phyloP scores from a whole-genome alignment of 768 basidiomycete genomes.

The Pulveroboletus sp. region DNA sequence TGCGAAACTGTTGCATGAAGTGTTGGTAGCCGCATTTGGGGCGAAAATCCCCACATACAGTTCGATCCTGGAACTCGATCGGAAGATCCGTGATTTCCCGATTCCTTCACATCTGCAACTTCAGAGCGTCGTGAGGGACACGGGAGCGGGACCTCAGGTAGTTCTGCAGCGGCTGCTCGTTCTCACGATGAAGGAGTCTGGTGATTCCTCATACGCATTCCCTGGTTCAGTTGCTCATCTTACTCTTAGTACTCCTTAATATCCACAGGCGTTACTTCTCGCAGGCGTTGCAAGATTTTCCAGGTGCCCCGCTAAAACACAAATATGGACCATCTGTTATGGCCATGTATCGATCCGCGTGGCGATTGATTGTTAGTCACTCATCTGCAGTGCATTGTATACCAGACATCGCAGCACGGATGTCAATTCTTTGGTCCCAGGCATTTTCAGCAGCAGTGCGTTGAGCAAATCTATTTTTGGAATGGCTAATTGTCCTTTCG shows the following conservation, averaged over 20 bases:
- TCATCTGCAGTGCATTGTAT: constrained; percentile 38
- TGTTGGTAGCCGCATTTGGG: constrained; percentile 50
- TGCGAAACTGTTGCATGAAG: constrained; percentile 46
- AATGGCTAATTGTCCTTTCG: neutral
- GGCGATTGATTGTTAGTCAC: constrained; percentile 55
- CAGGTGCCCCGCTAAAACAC: constrained; percentile 54
- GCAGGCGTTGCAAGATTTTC: constrained; percentile 58
- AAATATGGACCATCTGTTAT: constrained; percentile 66
- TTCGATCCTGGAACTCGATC: constrained; percentile 54
- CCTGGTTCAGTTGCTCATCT: neutral
- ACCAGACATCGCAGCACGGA: constrained; percentile 41
- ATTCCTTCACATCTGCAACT: constrained; percentile 47
- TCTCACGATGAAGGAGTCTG: constrained; percentile 46
- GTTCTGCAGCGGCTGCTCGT: constrained; percentile 43
- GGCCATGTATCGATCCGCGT: constrained; percentile 69
- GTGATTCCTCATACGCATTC: constrained; percentile 23
- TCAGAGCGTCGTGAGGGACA: constrained; percentile 18
- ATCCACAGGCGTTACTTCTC: constrained; percentile 68
- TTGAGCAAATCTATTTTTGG: too few relatives aligned
- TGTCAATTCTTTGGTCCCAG: constrained; percentile 61
- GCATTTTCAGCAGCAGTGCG: constrained; percentile 62
- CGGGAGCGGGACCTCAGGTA: constrained; percentile 15
- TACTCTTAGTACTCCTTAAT: constrained; percentile 50
- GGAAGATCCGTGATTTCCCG: constrained; percentile 55
- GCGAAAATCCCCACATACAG: constrained; percentile 49